Evolutionary conservation across 768 basidiomycete genomes (phyloP).

Genomic region (Russula abietina): DNA sequence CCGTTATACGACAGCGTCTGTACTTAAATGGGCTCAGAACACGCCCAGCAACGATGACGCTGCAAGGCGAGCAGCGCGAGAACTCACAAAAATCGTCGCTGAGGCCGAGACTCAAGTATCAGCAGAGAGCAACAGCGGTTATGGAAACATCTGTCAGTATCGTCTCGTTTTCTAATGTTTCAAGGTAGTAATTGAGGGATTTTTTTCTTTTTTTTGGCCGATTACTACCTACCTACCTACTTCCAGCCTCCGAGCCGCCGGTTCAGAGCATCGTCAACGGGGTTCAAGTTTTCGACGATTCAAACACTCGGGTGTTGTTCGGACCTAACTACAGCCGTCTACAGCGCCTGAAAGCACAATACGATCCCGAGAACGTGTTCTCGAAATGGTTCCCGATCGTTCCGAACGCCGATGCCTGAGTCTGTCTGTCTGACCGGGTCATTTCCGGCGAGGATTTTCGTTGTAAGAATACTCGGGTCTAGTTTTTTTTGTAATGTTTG

Average conservation of each 20-base stretch:
- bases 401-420: no score
- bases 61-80: background rate
- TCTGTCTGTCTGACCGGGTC: conserved; percentile 24
- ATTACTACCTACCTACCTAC: no score
- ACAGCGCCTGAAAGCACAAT: conserved; percentile 34
- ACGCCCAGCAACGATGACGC: background rate
- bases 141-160: conserved; percentile 23
- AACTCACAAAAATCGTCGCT: conserved; percentile 2
- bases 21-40: background rate
- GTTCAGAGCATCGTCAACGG: background rate
- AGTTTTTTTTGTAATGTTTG: no score
- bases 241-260: conserved; percentile 1
- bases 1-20: conserved; percentile 6
- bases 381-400: conserved; percentile 34
- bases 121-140: conserved; percentile 10
- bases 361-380: conserved; percentile 35
- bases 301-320: conserved; percentile 23
- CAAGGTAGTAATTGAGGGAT: background rate
- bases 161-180: no score
- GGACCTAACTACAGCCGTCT: no score
- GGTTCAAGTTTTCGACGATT: background rate
- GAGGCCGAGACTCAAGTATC: background rate
- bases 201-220: no score
- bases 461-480: no score
- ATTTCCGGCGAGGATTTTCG: background rate